These are phyloP conservation scores for Cynara cardunculus DNA, from an alignment of 129 eudicot species.

Conservation along the genomic window DNA sequence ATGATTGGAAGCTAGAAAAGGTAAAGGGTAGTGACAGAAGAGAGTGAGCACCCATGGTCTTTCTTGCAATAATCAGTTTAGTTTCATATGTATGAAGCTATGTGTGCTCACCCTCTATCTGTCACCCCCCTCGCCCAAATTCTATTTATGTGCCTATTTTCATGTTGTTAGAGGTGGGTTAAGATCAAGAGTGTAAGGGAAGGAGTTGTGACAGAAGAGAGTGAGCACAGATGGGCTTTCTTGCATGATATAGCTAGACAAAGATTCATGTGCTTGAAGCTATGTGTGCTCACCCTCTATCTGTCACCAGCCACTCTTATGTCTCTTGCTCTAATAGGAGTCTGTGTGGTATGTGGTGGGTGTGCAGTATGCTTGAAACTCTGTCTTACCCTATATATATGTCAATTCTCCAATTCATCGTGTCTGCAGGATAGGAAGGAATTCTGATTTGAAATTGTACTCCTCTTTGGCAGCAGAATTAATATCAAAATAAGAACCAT, in stretches of 20 bases:
- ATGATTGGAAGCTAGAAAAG: conserved; percentile 6
- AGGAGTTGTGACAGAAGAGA: conserved; percentile 91
- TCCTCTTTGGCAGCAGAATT: not conserved
- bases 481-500: not conserved
- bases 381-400: not conserved
- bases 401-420: not conserved
- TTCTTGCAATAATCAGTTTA: conserved; percentile 36
- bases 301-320: conserved; percentile 49
- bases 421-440: not conserved
- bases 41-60: conserved; percentile 97
- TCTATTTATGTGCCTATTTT: not conserved
- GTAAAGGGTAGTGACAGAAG: conserved; percentile 88
- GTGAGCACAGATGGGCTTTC: conserved; percentile 91
- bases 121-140: conserved; percentile 43
- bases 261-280: conserved; percentile 47
- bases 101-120: conserved; percentile 89
- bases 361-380: not conserved
- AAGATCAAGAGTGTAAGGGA: conserved; percentile 8
- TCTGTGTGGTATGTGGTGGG: not conserved
- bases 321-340: conserved; percentile 10
- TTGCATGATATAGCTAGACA: conserved; percentile 35
- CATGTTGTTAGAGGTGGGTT: not conserved
- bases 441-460: not conserved
- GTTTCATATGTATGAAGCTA: conserved; percentile 50
- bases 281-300: conserved; percentile 73